Percentiles rank a stretch among this genome's conserved stretches.
Evolutionary conservation across 768 basidiomycete species (phyloP).

Genomic region (Russula griseocarnosa): DNA sequence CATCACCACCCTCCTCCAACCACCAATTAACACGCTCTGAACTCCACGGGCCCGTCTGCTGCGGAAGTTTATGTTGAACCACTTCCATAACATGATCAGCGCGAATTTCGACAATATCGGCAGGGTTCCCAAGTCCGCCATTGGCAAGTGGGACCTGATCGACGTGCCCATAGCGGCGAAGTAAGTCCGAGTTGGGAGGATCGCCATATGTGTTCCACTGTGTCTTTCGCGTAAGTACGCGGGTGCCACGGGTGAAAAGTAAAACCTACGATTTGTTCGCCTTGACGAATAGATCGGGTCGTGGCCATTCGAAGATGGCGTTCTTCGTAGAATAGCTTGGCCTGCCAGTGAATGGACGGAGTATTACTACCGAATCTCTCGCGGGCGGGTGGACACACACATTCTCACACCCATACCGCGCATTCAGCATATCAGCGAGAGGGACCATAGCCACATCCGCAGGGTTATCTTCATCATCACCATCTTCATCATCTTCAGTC

Average conservation of each 20-base stretch:
- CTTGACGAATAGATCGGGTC: constrained; percentile 65
- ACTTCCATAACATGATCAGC: constrained; percentile 62
- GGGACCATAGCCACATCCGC: constrained; percentile 87
- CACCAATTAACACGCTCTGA: constrained; percentile 83
- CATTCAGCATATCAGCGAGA: constrained; percentile 95
- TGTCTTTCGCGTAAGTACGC: not conserved
- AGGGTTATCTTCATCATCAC: constrained; percentile 53
- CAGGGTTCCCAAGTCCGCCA: constrained; percentile 61
- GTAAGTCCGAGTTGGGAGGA: constrained; percentile 85
- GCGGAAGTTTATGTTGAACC: constrained; percentile 29
- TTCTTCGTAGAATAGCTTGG: constrained; percentile 79
- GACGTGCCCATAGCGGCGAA: constrained; percentile 93
- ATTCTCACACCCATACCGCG: constrained; percentile 78
- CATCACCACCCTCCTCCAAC: constrained; percentile 86
- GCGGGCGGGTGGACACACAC: constrained; percentile 42
- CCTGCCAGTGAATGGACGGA: constrained; percentile 49
- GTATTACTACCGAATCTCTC: not conserved
- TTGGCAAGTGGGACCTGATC: constrained; percentile 61
- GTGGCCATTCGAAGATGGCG: constrained; percentile 71
- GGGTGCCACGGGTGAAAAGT: not conserved
- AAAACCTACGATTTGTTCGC: constrained; percentile 80
- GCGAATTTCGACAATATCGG: constrained; percentile 72
- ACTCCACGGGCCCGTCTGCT: constrained; percentile 25
- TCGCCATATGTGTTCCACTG: constrained; percentile 97
- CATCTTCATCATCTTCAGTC: constrained; percentile 34